Base-by-base conservation (phyloP, 1,284 basidiomycete species). In the Puccinia coronata region DNA sequence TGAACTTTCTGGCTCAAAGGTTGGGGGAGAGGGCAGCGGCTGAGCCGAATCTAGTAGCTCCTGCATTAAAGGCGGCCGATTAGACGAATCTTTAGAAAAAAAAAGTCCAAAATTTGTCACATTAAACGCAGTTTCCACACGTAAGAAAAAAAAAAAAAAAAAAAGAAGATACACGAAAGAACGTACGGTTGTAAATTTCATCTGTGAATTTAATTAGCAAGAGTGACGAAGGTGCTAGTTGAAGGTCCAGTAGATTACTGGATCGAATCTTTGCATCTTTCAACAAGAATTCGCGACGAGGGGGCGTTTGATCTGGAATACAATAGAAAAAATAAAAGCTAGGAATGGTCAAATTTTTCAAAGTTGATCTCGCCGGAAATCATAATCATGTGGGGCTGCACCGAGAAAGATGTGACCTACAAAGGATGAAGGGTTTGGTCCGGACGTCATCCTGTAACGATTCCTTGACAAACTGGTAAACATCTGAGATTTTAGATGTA, bases 391-490 rank as follows among this genome's bases (percentile, higher is more conserved):
- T 34, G 0, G 47, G 69, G n/a, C 20, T 9, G 49, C 18, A 11
- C 23, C 59, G 65, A 36, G 31, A 43, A 36, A 16, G 74, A 80
- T 63, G 79, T 73, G 69, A 88, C 91, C 73, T 84, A 94, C 93
- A 96, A 69, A 95, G 88, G 34, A 93, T 89, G 84, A 94, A 95
- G 83, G 92, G 92, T 86, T 91, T 90, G 4, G 90, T 88, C 84
- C 91, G 91, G 47, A 91, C 90, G 82, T 92, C 91, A 72, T 93
- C 92, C 53, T 90, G 88, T 59, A 96, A 87, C 31, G 90, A 89
- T n/a, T 88, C 87, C 31, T 92, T 89, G 63, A 95, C 92, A 83
- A 96, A 94, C 3, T 91, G 91, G 85, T 96, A 96, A 1, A 96
- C 89, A 2, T 90, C 88, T 73, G 89, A 89, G 81, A 96, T 93